Percentiles rank a stretch among this genome's conserved stretches.
These are phyloP conservation scores for Xylaria multiplex DNA, from an alignment of 2,329 filamentous ascomycete species.

Conservation along the genomic window DNA sequence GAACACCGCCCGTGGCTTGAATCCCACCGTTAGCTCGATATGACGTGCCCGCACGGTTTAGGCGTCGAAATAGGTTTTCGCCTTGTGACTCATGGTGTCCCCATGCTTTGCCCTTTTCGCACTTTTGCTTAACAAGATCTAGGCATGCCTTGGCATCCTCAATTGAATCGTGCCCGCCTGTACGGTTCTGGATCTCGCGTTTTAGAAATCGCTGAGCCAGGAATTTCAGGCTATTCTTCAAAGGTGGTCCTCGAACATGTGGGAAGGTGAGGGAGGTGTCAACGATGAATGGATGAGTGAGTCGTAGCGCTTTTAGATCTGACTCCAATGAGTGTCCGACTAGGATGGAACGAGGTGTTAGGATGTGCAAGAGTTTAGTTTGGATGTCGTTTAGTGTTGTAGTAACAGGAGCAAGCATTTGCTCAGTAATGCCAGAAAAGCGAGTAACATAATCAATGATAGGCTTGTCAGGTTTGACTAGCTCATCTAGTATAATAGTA, in stretches of 20 bases:
- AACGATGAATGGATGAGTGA: constrained; percentile 92
- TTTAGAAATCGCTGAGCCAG: constrained; percentile 85
- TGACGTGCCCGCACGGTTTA: constrained; percentile 70
- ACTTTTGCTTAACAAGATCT: constrained; percentile 94
- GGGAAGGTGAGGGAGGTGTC: constrained; percentile 92
- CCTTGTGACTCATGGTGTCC: constrained; percentile 80
- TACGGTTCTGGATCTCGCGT: constrained; percentile 86
- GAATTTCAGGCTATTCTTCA: constrained; percentile 92
- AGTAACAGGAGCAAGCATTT: constrained; percentile 83
- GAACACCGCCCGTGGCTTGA: constrained; percentile 64
- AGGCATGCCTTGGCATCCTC: constrained; percentile 93
- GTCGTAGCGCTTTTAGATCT: constrained; percentile 82
- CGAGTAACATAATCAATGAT: constrained; percentile 92
- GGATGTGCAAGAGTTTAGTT: constrained; percentile 73
- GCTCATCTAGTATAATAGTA: constrained; percentile 82
- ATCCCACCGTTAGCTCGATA: constrained; percentile 70
- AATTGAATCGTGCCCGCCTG: constrained; percentile 84
- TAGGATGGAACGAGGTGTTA: constrained; percentile 78
- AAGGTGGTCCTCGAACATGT: constrained; percentile 86
- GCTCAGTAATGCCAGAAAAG: constrained; percentile 90
- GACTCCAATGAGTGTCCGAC: constrained; percentile 85
- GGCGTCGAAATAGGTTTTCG: constrained; percentile 89
- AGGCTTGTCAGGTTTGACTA: constrained; percentile 89
- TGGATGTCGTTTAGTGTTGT: constrained; percentile 89
- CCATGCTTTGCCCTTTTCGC: constrained; percentile 89